These are phyloP conservation scores for Saccharomycopsis malanga DNA, from an alignment of 805 yeast species.

Conservation along the genomic window DNA sequence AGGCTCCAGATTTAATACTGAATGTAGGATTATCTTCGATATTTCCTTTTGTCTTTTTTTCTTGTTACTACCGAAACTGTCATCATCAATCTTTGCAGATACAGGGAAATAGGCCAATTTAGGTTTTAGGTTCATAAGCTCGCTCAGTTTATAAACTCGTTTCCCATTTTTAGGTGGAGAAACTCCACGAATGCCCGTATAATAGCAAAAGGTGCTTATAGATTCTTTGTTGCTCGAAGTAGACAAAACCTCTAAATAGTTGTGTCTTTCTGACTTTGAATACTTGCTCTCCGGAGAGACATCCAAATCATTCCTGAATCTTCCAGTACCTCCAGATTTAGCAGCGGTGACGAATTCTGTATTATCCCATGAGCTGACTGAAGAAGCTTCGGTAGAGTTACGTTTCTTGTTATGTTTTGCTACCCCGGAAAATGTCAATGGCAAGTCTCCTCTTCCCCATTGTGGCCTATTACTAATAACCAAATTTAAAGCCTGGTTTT, in stretches of 20 bases:
- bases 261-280: too few relatives aligned
- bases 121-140: neutral
- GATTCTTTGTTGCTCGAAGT: neutral
- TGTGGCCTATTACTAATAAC: neutral
- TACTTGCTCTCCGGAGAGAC: neutral
- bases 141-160: constrained; percentile 16
- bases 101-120: neutral
- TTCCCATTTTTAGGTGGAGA: neutral
- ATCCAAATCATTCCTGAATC: neutral
- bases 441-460: neutral
- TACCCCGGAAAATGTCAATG: constrained; percentile 4
- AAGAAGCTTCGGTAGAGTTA: neutral
- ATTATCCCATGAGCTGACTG: neutral
- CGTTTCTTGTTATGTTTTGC: neutral
- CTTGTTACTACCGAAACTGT: neutral
- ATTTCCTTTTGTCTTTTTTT: neutral
- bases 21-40: constrained; percentile 2
- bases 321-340: neutral
- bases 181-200: constrained; percentile 10
- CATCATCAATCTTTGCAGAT: neutral
- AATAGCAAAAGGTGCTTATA: constrained; percentile 9
- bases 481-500: neutral
- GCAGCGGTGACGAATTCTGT: neutral
- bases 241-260: neutral
- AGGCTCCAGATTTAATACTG: constrained; percentile 16